Evolutionary conservation across 257 asterid genomes (phyloP), one percentile per base, ranked within the genome.

Genomic region (Lantana camara): DNA sequence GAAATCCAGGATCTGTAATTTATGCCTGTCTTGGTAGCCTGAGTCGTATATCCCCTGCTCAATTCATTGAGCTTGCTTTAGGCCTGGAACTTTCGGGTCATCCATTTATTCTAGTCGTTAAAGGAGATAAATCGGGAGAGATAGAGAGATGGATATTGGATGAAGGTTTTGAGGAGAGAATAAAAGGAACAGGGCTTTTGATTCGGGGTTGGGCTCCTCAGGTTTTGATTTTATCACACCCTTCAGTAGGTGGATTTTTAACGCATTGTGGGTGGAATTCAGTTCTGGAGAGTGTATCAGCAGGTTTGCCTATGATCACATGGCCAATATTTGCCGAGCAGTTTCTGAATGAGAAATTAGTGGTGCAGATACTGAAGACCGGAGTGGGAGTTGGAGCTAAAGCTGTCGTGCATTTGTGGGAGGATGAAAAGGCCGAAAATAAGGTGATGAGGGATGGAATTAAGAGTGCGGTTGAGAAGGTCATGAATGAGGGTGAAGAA

Each of bases 251-350:
- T 2, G 82, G 79, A 35, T 73, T 77, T 13, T 14, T 72, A 19
- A 77, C 76, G 38, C 82, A 77, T 45, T 73, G 82, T 11, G 79
- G 79, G 0, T 77, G 82, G 79, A 77, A 77, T 67, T 77, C 82
- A 45, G 68, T 60, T 9, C 68, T 82, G 0, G 88, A 82, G 63
- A 74, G 74, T 0, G 4, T 82, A 1, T 65, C 67, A 14, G 67
- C 81, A 0, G 85, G 85, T 5, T 21, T 82, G 60, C 83, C 85
- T 0, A 67, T 82, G 83, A 66, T 82, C 22, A 74, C 88, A 2
- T 82, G 79, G 79, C 88, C 88, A 0, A 32, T 76, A 56, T 79
- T 79, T 27, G 81, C 72, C 0, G 88, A 79, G 70, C 84, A 82
- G 57, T 82, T 79, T 66, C 11, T 35, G 40, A 7, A 35, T 35